phyloP scores from a whole-genome alignment of 2,329 filamentous ascomycete species.

The Samsoniella hepiali region DNA sequence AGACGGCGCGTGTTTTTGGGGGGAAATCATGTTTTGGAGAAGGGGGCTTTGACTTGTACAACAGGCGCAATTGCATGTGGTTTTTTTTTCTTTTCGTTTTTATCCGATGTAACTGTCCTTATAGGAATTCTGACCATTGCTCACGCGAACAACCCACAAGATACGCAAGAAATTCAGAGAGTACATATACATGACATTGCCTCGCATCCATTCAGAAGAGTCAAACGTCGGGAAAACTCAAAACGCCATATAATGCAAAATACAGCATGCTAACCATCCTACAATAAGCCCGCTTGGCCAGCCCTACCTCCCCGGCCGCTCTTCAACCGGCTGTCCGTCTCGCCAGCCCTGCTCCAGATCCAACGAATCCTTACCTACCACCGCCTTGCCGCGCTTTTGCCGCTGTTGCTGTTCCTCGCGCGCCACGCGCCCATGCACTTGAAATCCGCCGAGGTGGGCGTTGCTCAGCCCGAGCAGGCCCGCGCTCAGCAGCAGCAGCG shows the following conservation, averaged over 20 bases:
- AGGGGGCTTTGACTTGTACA: conserved; percentile 6
- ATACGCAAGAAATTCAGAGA: background rate
- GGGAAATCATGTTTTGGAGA: background rate
- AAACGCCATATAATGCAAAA: background rate
- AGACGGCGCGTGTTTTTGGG: background rate
- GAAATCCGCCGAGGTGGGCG: conserved; percentile 42
- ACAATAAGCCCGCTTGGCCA: background rate
- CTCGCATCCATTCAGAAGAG: no score
- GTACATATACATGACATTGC: background rate
- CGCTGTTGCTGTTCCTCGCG: conserved; percentile 23
- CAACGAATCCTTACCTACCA: background rate
- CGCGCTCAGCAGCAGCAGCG: conserved; percentile 50
- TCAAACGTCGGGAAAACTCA: background rate
- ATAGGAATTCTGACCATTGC: background rate
- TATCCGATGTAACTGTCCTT: background rate
- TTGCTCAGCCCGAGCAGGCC: conserved; percentile 55
- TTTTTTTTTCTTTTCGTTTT: background rate
- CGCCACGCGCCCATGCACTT: conserved; percentile 50
- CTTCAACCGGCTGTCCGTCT: conserved; percentile 10
- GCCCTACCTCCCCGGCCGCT: background rate
- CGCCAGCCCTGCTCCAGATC: conserved; percentile 7
- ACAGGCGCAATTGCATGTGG: conserved; percentile 11
- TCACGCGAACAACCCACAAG: background rate
- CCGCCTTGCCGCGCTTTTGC: conserved; percentile 9
- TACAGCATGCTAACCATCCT: background rate